Base-by-base conservation (phyloP, 208 protist genomes). In the Leishmania major region DNA sequence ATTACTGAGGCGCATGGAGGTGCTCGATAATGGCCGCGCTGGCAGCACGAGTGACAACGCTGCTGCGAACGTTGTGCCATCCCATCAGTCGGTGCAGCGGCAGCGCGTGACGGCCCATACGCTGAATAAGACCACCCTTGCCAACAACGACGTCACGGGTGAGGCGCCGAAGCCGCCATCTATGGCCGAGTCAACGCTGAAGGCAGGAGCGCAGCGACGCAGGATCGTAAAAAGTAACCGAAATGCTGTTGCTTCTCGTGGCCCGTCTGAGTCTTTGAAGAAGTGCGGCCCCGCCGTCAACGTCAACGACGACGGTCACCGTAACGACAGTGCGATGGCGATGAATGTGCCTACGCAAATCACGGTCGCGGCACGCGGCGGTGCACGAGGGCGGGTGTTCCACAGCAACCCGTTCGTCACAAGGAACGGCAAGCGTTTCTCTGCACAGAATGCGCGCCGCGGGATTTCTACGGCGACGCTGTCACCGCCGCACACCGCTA, bases 401-500 rank as follows among this genome's bases (percentile, higher is more conserved):
- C 69, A 73, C 31, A 69, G 53, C 51, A 37, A 72, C 3, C 47
- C 82, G 5, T 2, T 69, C 1, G 15, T 2, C 40, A 13, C 25
- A 7, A 19, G 67, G 6, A 25, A 13, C 40, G 47, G 31, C 19
- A 11, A 19, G 28, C 4, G 22, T 19, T 19, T 11, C 67, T 31
- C 67, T 49, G 6, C 3, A 13, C 31, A 45, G 55, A 55, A 35
- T 35, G 7, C 45, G 43, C 69, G 7, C 1, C 31, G 66, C 70
- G 28, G 3, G 37, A 45, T 62, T 19, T 57, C 37, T 3, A n/a
- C 53, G 45, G 74, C 19, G 3, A 78, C 15, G 13, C 73, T 55
- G 28, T 83, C 85, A 22, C 37, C 60, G 6, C 80, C 45, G 13
- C 49, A 80, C 37, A 86, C 81, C 51, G 82, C 60, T 66, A 72